Evolutionary conservation across 2,329 filamentous ascomycete genomes (phyloP).

Genomic region (Fusarium bactridioides): DNA sequence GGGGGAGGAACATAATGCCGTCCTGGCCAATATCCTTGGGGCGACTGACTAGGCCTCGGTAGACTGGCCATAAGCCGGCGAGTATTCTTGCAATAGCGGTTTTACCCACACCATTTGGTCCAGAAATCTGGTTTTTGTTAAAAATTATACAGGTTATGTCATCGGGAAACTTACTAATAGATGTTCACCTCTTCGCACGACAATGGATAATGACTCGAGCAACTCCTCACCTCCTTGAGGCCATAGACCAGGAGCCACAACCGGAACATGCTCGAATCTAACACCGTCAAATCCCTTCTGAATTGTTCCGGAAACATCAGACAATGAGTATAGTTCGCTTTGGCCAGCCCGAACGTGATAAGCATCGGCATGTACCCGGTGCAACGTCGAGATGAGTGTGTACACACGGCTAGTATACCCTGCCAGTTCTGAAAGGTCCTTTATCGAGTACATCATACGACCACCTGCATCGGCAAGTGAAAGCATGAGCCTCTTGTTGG

Average conservation of each 20-base stretch:
- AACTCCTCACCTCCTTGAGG: constrained; percentile 92
- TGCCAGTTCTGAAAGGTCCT: constrained; percentile 93
- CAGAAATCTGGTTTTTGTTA: constrained; percentile 71
- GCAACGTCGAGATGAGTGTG: constrained; percentile 91
- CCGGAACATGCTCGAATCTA: constrained; percentile 88
- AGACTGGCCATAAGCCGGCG: constrained; percentile 94
- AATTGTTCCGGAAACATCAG: constrained; percentile 91
- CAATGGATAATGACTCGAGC: constrained; percentile 85
- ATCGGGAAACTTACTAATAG: constrained; percentile 65
- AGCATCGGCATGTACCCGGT: constrained; percentile 89
- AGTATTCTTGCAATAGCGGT: constrained; percentile 86
- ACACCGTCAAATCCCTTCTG: constrained; percentile 96
- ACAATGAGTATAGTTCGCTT: constrained; percentile 85
- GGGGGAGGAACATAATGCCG: constrained; percentile 98
- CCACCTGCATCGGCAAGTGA: constrained; percentile 95
- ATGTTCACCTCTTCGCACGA: constrained; percentile 90
- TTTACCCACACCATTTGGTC: constrained; percentile 94
- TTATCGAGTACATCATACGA: constrained; percentile 99
- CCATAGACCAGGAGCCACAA: constrained; percentile 88
- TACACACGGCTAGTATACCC: constrained; percentile 97
- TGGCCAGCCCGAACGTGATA: constrained; percentile 75
- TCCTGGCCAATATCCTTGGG: constrained; percentile 83
- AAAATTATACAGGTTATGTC: not conserved
- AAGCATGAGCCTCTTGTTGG: constrained; percentile 97
- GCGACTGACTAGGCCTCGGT: constrained; percentile 88